Conservation (phyloP, 164 flowering plant genomes). For the Buxus sempervirens region DNA sequence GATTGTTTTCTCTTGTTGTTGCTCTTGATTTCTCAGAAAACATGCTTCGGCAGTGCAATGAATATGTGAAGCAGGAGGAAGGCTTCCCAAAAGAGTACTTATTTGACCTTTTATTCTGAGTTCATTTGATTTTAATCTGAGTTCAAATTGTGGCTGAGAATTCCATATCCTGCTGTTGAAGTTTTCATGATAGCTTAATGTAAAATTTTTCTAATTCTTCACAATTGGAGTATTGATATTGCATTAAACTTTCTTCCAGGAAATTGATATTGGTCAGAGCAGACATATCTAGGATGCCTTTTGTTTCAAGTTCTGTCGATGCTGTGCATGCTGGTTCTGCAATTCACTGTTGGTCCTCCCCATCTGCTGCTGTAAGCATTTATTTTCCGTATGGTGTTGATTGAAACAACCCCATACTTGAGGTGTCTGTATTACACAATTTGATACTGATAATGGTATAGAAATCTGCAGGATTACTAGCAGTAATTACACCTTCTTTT, state of each 20-base stretch:
- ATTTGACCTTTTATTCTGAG: neutral
- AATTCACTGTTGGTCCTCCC: constrained; percentile 95
- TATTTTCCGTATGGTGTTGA: neutral
- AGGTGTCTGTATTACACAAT: neutral
- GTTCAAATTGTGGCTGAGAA: neutral
- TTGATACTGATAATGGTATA: too few species aligned
- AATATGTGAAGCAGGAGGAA: constrained; percentile 60
- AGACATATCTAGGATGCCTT: constrained; percentile 88
- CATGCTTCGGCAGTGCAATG: constrained; percentile 73
- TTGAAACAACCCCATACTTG: neutral
- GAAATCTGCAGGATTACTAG: too few species aligned
- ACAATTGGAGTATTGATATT: neutral
- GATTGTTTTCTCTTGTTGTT: constrained; percentile 71
- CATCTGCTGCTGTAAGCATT: constrained; percentile 72
- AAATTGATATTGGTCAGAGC: constrained; percentile 73
- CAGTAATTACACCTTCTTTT: too few species aligned
- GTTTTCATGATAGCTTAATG: neutral
- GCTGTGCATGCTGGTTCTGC: constrained; percentile 99
- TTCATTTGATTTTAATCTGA: neutral
- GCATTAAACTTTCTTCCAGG: constrained; percentile 32
- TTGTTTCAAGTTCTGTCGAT: constrained; percentile 71
- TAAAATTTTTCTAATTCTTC: neutral
- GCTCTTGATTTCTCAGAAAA: constrained; percentile 89
- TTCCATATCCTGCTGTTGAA: neutral
- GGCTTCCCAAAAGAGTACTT: constrained; percentile 67